Evolutionary conservation across 371 early-diverging fungal species (phyloP).

Genomic region (Mucor velutinosus): DNA sequence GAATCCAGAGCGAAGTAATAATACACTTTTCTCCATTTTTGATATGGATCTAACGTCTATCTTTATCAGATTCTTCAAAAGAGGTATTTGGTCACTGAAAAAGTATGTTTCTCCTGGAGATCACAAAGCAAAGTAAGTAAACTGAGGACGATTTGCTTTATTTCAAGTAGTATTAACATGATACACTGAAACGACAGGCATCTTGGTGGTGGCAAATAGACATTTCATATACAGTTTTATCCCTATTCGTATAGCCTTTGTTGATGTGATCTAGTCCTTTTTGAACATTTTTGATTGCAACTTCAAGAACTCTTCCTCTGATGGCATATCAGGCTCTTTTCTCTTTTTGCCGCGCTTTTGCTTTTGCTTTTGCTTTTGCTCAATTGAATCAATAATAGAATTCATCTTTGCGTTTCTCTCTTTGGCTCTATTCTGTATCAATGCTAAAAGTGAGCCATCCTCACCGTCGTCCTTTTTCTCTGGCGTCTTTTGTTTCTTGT

Average conservation of each 20-base stretch:
- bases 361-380: constrained; percentile 12
- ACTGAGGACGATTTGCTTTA: neutral
- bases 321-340: constrained; percentile 42
- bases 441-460: constrained; percentile 44
- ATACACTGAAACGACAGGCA: neutral
- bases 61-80: constrained; percentile 22
- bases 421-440: constrained; percentile 48
- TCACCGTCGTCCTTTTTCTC: constrained; percentile 27
- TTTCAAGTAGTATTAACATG: neutral
- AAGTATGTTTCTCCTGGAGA: constrained; percentile 42
- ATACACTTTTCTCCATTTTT: neutral
- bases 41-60: neutral
- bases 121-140: constrained; percentile 44
- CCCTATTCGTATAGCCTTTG: neutral
- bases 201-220: neutral
- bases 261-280: constrained; percentile 25
- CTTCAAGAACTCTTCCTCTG: constrained; percentile 67
- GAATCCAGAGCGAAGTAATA: constrained; percentile 64
- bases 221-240: neutral
- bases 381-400: constrained; percentile 51
- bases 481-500: constrained; percentile 43
- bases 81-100: constrained; percentile 48
- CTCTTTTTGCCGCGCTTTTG: constrained; percentile 9
- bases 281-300: constrained; percentile 54
- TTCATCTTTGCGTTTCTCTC: constrained; percentile 48